phyloP scores from a whole-genome alignment of 2,329 filamentous ascomycete genomes.

The Colletotrichum sp. region DNA sequence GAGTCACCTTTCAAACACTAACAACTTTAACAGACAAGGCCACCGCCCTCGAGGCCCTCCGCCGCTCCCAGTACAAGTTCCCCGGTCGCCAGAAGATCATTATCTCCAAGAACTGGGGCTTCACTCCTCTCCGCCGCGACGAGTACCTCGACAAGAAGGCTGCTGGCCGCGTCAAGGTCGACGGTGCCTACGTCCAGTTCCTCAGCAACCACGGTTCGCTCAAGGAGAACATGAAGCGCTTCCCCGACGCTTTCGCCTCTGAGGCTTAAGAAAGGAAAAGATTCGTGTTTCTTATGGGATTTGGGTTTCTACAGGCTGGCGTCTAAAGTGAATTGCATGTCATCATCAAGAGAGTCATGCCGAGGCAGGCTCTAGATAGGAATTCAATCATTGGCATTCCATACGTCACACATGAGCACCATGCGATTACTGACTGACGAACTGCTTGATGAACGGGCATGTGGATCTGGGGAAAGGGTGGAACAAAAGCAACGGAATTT shows the following conservation, averaged over 20 bases:
- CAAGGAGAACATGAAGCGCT: slow-evolving; percentile 86
- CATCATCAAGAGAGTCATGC: slow-evolving; percentile 28
- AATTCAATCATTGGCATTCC: slow-evolving; percentile 25
- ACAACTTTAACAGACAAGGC: slow-evolving; percentile 70
- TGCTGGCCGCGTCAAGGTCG: slow-evolving; percentile 90
- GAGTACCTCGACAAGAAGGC: slow-evolving; percentile 97
- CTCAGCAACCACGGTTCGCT: slow-evolving; percentile 90
- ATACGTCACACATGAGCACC: slow-evolving; percentile 11
- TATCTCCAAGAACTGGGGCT: slow-evolving; percentile 99
- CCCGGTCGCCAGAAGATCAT: slow-evolving; percentile 99
- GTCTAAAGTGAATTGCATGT: slow-evolving; percentile 48
- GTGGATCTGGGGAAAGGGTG: neutral
- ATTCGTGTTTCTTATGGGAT: slow-evolving; percentile 32
- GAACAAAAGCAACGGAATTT: neutral
- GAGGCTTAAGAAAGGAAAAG: slow-evolving; percentile 49
- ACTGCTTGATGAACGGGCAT: neutral
- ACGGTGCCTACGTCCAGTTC: slow-evolving; percentile 99
- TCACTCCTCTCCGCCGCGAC: slow-evolving; percentile 96
- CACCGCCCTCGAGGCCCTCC: slow-evolving; percentile 96
- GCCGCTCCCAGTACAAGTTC: slow-evolving; percentile 99
- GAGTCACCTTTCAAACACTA: slow-evolving; percentile 22
- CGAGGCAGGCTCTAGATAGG: slow-evolving; percentile 24
- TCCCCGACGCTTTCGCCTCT: slow-evolving; percentile 85
- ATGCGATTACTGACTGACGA: neutral
- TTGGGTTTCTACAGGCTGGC: slow-evolving; percentile 45